These are phyloP conservation scores for Talaromyces sp. DNA, from an alignment of 2,329 filamentous ascomycete species.

Conservation along the genomic window DNA sequence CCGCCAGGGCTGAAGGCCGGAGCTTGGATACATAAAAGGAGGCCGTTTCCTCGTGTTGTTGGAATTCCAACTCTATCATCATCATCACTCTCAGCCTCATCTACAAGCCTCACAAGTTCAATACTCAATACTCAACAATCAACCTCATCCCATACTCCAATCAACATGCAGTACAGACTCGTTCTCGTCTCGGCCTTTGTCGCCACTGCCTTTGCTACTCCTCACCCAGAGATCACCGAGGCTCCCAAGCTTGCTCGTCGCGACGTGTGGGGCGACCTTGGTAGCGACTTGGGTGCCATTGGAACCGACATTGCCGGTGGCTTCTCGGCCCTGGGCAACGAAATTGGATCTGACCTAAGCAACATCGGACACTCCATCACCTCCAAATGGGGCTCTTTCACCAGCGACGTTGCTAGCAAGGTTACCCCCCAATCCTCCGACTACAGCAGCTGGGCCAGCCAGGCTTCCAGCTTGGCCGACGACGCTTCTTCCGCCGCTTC, in stretches of 20 bases:
- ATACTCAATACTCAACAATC: background rate
- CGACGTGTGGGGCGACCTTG: conserved; percentile 8
- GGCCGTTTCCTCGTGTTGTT: background rate
- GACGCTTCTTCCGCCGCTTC: conserved; percentile 5
- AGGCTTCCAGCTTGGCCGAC: conserved; percentile 8
- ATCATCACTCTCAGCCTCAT: background rate
- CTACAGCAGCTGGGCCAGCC: conserved; percentile 10
- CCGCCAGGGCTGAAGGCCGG: conserved; percentile 1
- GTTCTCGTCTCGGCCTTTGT: conserved; percentile 6
- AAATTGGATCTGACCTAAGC: conserved; percentile 6
- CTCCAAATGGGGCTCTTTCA: conserved; percentile 9
- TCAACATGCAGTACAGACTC: conserved; percentile 12
- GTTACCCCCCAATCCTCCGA: conserved; percentile 1
- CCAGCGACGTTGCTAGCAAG: background rate
- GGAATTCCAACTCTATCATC: background rate
- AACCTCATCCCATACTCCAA: background rate
- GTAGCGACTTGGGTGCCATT: conserved; percentile 9
- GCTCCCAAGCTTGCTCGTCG: conserved; percentile 5
- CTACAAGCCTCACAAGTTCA: background rate
- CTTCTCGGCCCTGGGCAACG: conserved; percentile 7
- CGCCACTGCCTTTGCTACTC: conserved; percentile 7
- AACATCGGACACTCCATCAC: conserved; percentile 8
- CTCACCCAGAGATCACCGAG: conserved; percentile 12
- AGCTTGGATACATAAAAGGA: conserved; percentile 7
- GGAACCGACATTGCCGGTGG: conserved; percentile 9